Conservation (phyloP, 306 rosid species). For the Trifolium subterraneum region DNA sequence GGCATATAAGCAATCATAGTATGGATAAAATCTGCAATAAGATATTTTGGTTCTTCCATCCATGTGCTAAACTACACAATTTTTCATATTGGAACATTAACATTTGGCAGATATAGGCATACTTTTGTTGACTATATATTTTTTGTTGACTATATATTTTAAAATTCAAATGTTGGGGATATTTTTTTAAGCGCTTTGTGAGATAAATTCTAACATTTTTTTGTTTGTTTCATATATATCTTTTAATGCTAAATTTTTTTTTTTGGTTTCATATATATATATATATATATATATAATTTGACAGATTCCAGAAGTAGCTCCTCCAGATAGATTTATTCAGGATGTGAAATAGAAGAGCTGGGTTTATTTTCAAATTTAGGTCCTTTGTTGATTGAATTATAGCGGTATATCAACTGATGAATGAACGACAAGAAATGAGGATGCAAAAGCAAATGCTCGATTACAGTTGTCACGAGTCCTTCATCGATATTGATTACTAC, state of each 20-base stretch:
- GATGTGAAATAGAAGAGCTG: not conserved
- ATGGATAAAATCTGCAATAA: slow-evolving; percentile 14
- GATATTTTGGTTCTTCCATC: slow-evolving; percentile 13
- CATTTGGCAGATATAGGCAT: not conserved
- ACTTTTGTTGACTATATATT: not conserved
- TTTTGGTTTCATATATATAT: not conserved
- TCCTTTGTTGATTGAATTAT: slow-evolving; percentile 12
- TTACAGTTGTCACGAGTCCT: not conserved
- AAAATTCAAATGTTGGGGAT: slow-evolving; percentile 6
- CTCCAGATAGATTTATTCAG: slow-evolving; percentile 56
- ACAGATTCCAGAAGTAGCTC: slow-evolving; percentile 79
- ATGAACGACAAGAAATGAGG: slow-evolving; percentile 8
- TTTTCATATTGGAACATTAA: not conserved
- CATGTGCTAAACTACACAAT: slow-evolving; percentile 5
- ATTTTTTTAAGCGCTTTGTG: slow-evolving; percentile 5
- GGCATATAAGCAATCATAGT: not conserved
- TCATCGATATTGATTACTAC: not conserved
- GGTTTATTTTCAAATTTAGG: not conserved
- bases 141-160: not conserved
- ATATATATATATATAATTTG: no score
- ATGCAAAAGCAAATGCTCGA: not conserved
- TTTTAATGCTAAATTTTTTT: not conserved
- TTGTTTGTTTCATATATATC: not conserved
- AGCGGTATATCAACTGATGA: slow-evolving; percentile 18
- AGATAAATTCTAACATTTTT: slow-evolving; percentile 17